Percentiles rank a stretch among this genome's conserved stretches.
Evolutionary conservation across 495 filamentous ascomycete genomes (phyloP).

Genomic region (Penicillium desertorum): DNA sequence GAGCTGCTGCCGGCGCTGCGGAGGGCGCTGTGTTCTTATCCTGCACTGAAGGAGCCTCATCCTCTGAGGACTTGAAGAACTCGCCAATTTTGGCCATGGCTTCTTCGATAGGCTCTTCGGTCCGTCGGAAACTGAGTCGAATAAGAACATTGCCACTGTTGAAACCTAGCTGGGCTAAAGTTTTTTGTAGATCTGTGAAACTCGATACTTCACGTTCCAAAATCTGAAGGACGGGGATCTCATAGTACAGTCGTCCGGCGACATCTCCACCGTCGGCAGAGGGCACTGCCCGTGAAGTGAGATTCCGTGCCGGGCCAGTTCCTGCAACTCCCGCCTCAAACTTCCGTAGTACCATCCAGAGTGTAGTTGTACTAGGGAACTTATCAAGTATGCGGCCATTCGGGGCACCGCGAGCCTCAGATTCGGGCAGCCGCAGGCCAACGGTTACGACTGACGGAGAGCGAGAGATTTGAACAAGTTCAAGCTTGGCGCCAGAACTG

Average conservation of each 20-base stretch:
- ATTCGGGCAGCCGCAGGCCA: constrained; percentile 74
- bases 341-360: constrained; percentile 85
- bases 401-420: constrained; percentile 55
- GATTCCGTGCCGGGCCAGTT: constrained; percentile 58
- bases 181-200: constrained; percentile 83
- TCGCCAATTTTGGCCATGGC: constrained; percentile 77
- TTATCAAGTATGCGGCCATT: constrained; percentile 73
- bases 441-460: constrained; percentile 82
- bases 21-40: constrained; percentile 7
- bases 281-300: constrained; percentile 76
- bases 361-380: constrained; percentile 74
- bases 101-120: constrained; percentile 75
- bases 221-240: constrained; percentile 79
- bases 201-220: constrained; percentile 73
- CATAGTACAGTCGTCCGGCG: constrained; percentile 80
- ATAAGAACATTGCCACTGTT: constrained; percentile 79
- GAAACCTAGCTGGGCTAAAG: constrained; percentile 79
- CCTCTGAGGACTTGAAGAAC: constrained; percentile 58
- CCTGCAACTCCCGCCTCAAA: constrained; percentile 72
- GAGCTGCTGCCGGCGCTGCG: constrained; percentile 5
- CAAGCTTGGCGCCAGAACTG: constrained; percentile 81
- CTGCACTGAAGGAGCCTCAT: constrained; percentile 26
- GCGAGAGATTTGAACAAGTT: constrained; percentile 80
- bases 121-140: constrained; percentile 69
- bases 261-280: constrained; percentile 52